These are phyloP conservation scores for Aspergillus fumigatus DNA, from an alignment of 2,329 filamentous ascomycete genomes.

Conservation along the genomic window DNA sequence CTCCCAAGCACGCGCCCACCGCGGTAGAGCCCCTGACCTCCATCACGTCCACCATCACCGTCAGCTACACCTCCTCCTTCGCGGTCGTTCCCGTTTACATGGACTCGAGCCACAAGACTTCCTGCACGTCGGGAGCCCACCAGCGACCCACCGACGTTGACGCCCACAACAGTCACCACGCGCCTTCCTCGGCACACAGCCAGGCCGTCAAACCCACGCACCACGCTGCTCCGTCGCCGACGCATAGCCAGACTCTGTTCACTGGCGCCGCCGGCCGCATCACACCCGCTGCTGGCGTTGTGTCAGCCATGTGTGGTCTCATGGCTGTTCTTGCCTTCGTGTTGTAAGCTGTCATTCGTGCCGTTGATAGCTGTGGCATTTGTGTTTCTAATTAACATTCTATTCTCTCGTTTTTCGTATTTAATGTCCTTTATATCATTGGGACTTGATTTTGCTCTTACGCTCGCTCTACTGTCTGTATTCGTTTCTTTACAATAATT, in stretches of 20 bases:
- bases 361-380: neutral
- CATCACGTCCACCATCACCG: slow-evolving; percentile 8
- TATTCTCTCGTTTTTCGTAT: neutral
- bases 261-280: slow-evolving; percentile 19
- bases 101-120: slow-evolving; percentile 1
- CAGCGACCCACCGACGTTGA: slow-evolving; percentile 42
- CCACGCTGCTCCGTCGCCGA: slow-evolving; percentile 37
- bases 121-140: slow-evolving; percentile 12
- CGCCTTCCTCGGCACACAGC: neutral
- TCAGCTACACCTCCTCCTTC: slow-evolving; percentile 14
- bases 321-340: slow-evolving; percentile 25
- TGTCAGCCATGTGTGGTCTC: slow-evolving; percentile 20
- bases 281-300: slow-evolving; percentile 16
- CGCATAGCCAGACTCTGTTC: slow-evolving; percentile 33
- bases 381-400: neutral
- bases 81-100: slow-evolving; percentile 27
- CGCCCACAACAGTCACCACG: slow-evolving; percentile 31
- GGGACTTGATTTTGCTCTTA: neutral
- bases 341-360: slow-evolving; percentile 24
- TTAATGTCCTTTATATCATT: neutral
- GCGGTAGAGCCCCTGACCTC: neutral
- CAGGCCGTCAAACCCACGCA: slow-evolving; percentile 1
- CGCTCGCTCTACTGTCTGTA: neutral
- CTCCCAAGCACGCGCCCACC: neutral
- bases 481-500: neutral